phyloP scores from a whole-genome alignment of 257 asterid species.

The Solanum neorickii region DNA sequence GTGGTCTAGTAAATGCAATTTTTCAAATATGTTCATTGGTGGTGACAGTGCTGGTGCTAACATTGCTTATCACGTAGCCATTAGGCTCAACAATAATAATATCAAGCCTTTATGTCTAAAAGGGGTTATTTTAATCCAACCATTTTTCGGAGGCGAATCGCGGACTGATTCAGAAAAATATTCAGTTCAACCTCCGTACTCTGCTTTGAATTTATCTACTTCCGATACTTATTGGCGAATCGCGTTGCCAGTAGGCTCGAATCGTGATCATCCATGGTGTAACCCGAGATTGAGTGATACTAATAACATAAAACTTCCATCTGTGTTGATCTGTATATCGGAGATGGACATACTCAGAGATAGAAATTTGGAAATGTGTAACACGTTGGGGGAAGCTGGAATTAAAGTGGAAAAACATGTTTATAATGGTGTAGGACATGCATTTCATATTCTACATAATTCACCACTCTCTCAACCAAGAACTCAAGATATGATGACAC shows the following conservation, averaged over 20 bases:
- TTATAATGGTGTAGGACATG: constrained; percentile 2
- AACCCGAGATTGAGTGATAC: neutral
- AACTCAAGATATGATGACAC: constrained; percentile 1
- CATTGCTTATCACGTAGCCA: constrained; percentile 12
- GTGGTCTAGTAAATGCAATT: constrained; percentile 23
- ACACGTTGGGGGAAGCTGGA: neutral
- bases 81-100: constrained; percentile 4
- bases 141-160: constrained; percentile 13
- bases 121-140: constrained; percentile 23
- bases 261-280: constrained; percentile 22
- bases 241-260: constrained; percentile 1
- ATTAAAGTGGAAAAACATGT: neutral
- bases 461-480: neutral
- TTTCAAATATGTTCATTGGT: constrained; percentile 4
- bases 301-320: neutral
- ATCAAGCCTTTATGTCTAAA: constrained; percentile 11
- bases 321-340: neutral
- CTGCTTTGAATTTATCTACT: constrained; percentile 1
- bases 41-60: constrained; percentile 33
- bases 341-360: constrained; percentile 1
- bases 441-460: constrained; percentile 5
- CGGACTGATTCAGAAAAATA: constrained; percentile 16
- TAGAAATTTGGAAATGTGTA: neutral
- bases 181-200: constrained; percentile 4
- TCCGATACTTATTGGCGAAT: constrained; percentile 16